These are phyloP conservation scores for Xylaria sp. DNA, from an alignment of 2,329 filamentous ascomycete species.

Conservation along the genomic window DNA sequence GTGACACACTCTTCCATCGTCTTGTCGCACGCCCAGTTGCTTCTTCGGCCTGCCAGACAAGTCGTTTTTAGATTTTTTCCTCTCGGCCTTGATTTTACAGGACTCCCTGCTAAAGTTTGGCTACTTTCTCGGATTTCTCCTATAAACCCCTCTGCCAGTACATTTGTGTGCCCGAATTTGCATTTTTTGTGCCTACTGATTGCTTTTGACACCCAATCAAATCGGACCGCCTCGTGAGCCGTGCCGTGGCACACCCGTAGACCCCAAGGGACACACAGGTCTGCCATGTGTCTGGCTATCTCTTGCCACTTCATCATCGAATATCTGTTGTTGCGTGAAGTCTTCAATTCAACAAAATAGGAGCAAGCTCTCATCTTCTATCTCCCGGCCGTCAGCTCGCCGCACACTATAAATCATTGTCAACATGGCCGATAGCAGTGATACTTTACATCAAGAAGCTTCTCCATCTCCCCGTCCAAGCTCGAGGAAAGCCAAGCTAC, in stretches of 20 bases:
- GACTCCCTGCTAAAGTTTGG: background rate
- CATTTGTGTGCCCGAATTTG: conserved; percentile 12
- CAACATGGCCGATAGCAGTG: conserved; percentile 35
- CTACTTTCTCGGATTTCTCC: background rate
- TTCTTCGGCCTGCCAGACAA: conserved; percentile 6
- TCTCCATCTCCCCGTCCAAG: conserved; percentile 24
- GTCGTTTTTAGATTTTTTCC: background rate
- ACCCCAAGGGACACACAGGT: conserved; percentile 29
- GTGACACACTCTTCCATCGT: conserved; percentile 8
- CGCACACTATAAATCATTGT: conserved; percentile 13
- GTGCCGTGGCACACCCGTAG: conserved; percentile 33
- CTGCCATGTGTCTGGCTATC: conserved; percentile 30
- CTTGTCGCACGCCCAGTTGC: background rate
- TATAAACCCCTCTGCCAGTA: background rate
- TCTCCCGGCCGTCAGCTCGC: conserved; percentile 10
- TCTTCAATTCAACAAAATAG: conserved; percentile 6
- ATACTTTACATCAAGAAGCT: conserved; percentile 24
- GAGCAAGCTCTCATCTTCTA: background rate
- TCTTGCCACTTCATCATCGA: conserved; percentile 19
- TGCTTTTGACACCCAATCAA: conserved; percentile 33
- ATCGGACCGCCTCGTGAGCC: conserved; percentile 22
- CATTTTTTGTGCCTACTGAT: conserved; percentile 16
- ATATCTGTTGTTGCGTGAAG: conserved; percentile 17
- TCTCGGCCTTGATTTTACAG: background rate
- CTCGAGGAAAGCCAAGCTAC: conserved; percentile 28